A percentile compares a stretch with the other conserved stretches of the same genome.
These are phyloP conservation scores for Pseudocercospora musae DNA, from an alignment of 2,329 filamentous ascomycete genomes.

Conservation along the genomic window DNA sequence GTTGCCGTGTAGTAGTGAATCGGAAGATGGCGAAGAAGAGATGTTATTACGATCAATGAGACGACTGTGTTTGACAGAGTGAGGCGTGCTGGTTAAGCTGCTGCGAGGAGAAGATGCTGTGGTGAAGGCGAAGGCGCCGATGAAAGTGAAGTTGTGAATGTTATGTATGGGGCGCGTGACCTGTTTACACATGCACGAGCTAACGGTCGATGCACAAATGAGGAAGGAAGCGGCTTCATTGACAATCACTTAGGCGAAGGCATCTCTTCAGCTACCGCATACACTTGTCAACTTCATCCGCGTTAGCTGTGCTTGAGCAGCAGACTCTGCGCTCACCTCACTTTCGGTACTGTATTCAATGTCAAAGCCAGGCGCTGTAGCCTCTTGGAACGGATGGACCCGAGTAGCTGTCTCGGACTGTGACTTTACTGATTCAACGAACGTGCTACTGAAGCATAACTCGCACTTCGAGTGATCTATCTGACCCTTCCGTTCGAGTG, in stretches of 20 bases:
- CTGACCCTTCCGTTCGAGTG: not conserved
- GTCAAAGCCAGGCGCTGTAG: not conserved
- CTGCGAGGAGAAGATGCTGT: not conserved
- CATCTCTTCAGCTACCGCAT: not conserved
- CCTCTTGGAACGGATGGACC: not conserved
- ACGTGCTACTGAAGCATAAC: not conserved
- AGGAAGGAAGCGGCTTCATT: not conserved
- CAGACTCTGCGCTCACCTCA: not conserved
- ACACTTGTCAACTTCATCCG: not conserved
- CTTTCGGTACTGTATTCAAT: not conserved
- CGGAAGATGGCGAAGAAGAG: not conserved
- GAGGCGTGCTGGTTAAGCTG: not conserved
- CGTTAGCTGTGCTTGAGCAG: not conserved
- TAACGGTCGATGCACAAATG: not conserved
- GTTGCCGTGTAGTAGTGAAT: not conserved
- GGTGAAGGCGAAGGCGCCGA: not conserved
- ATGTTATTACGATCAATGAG: not conserved
- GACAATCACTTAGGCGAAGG: not conserved
- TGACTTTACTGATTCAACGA: not conserved
- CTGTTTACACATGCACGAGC: not conserved
- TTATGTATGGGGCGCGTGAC: not conserved
- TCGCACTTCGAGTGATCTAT: not conserved
- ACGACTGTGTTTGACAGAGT: not conserved
- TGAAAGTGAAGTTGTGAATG: not conserved
- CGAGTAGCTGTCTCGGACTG: not conserved